These are phyloP conservation scores for Physocladia obscura DNA, from an alignment of 192 early-diverging fungal genomes.

Conservation along the genomic window DNA sequence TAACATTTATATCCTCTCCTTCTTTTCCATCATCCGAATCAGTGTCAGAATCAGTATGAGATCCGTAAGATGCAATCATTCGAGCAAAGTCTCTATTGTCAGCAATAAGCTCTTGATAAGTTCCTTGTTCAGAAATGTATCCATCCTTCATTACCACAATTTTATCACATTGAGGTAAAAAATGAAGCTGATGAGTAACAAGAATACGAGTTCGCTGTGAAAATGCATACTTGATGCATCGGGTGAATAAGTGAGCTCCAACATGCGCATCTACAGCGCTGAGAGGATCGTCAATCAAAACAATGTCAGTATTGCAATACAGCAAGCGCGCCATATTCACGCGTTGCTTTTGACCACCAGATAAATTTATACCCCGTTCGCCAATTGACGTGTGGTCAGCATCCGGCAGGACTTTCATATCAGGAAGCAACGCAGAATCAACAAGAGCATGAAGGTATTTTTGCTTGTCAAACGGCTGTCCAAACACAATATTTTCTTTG, in stretches of 20 bases:
- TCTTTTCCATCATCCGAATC: conserved; percentile 37
- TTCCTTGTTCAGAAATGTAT: conserved; percentile 65
- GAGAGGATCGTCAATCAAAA: conserved; percentile 83
- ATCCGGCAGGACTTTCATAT: conserved; percentile 62
- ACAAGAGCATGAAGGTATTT: conserved; percentile 66
- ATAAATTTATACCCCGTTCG: conserved; percentile 55
- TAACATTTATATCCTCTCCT: not conserved
- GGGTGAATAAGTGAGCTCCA: conserved; percentile 69
- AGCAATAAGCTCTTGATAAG: conserved; percentile 60
- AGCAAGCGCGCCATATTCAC: conserved; percentile 78
- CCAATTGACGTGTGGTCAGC: conserved; percentile 67
- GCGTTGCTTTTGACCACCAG: conserved; percentile 80
- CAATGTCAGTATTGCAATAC: conserved; percentile 74
- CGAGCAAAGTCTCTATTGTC: conserved; percentile 60
- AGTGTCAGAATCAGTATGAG: conserved; percentile 39
- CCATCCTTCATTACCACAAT: conserved; percentile 73
- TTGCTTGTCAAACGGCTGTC: conserved; percentile 55
- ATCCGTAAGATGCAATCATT: conserved; percentile 47
- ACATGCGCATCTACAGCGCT: conserved; percentile 50
- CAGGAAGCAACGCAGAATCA: conserved; percentile 69
- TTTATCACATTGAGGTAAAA: conserved; percentile 73
- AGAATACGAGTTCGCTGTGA: conserved; percentile 77
- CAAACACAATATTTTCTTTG: conserved; percentile 70
- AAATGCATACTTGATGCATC: conserved; percentile 68
- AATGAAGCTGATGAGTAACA: conserved; percentile 79